Conservation (phyloP, 192 early-diverging fungal genomes). For the Coemansia javaensis region DNA sequence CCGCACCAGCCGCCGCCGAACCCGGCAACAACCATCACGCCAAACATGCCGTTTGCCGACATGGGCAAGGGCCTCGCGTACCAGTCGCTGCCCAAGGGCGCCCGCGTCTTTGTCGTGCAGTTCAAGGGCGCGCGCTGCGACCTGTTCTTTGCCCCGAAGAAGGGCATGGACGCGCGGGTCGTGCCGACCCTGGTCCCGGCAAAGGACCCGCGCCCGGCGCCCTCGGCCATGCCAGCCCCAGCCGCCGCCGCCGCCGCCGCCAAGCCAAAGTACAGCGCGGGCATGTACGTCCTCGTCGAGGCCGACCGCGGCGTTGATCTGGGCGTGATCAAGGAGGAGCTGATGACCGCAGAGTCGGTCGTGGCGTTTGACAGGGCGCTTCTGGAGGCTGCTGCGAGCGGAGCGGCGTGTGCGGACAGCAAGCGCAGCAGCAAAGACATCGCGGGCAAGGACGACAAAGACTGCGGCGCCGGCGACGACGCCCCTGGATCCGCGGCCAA, state of each 20-base stretch:
- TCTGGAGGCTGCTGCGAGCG: conserved; percentile 1
- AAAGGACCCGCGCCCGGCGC: not conserved
- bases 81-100: conserved; percentile 26
- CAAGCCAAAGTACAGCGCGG: conserved; percentile 7
- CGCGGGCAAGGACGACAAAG: not conserved
- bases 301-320: conserved; percentile 48
- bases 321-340: conserved; percentile 36
- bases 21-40: conserved; percentile 40
- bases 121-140: conserved; percentile 45
- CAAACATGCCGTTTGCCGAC: conserved; percentile 48
- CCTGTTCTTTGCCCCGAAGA: conserved; percentile 33
- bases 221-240: conserved; percentile 1
- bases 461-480: not conserved
- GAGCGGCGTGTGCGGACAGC: too few species aligned
- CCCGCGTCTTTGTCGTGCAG: conserved; percentile 45
- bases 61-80: conserved; percentile 46
- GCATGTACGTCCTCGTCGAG: conserved; percentile 39
- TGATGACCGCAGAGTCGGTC: conserved; percentile 14
- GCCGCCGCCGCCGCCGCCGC: not conserved
- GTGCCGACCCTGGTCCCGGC: conserved; percentile 23
- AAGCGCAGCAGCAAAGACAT: not conserved
- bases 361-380: conserved; percentile 14
- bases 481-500: conserved; percentile 39
- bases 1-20: conserved; percentile 35
- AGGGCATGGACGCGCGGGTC: conserved; percentile 16